These are phyloP conservation scores for Solanum peruvianum DNA, from an alignment of 257 asterid species.

Conservation along the genomic window DNA sequence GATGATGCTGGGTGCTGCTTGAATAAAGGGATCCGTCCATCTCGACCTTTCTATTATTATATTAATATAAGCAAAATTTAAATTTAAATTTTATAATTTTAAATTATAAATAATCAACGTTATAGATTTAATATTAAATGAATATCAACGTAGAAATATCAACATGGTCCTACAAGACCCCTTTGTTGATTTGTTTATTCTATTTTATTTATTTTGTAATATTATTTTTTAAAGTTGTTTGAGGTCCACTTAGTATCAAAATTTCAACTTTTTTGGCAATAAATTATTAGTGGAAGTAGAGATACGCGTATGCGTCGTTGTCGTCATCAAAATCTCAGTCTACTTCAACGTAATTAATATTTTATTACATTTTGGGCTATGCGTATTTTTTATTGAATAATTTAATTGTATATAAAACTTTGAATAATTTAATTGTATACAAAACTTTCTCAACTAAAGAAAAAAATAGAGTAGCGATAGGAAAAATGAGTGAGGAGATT, in stretches of 20 bases:
- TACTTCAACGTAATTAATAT: background rate
- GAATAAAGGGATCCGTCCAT: background rate
- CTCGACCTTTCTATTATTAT: background rate
- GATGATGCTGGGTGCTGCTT: background rate
- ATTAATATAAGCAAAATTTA: no score
- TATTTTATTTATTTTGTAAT: background rate
- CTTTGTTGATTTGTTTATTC: background rate
- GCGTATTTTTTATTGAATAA: background rate
- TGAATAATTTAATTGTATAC: background rate
- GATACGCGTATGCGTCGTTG: background rate
- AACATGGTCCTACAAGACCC: background rate
- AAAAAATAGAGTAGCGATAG: background rate
- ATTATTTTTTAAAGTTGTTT: background rate
- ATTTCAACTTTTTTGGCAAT: background rate
- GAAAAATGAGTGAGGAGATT: no score
- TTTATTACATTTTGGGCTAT: background rate
- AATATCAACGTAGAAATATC: no score
- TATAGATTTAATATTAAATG: no score
- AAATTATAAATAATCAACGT: background rate
- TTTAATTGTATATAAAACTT: background rate
- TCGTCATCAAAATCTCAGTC: constrained; percentile 6
- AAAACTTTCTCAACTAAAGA: no score
- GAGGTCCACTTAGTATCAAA: background rate
- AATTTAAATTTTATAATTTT: background rate
- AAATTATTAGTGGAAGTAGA: background rate